Evolutionary conservation across 2,329 filamentous ascomycete genomes (phyloP).

Genomic region (Fusarium tanahbumbuense): DNA sequence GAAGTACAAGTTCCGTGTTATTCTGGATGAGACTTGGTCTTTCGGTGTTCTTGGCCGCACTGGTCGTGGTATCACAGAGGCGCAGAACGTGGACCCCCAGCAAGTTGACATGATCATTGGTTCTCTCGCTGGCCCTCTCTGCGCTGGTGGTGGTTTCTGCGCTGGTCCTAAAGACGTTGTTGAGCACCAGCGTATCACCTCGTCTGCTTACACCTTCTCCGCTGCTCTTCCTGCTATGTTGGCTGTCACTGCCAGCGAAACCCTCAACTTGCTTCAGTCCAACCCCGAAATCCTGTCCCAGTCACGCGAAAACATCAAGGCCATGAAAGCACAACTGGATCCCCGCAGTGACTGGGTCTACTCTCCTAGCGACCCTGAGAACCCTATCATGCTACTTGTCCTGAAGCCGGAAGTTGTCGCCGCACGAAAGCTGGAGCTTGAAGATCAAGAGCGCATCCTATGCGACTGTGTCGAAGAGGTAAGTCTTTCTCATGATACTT

Average conservation of each 20-base stretch:
- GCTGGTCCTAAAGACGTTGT: slow-evolving; percentile 92
- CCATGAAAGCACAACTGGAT: slow-evolving; percentile 88
- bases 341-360: slow-evolving; percentile 93
- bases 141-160: slow-evolving; percentile 95
- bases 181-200: slow-evolving; percentile 94
- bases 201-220: slow-evolving; percentile 93
- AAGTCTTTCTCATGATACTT: slow-evolving; percentile 47
- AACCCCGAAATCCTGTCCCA: slow-evolving; percentile 83
- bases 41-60: slow-evolving; percentile 94
- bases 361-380: slow-evolving; percentile 84
- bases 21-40: slow-evolving; percentile 97
- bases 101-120: slow-evolving; percentile 98
- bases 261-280: slow-evolving; percentile 84
- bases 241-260: slow-evolving; percentile 95
- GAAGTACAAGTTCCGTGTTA: slow-evolving; percentile 97
- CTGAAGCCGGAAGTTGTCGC: slow-evolving; percentile 86
- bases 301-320: slow-evolving; percentile 86
- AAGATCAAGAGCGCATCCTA: slow-evolving; percentile 86
- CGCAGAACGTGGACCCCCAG: slow-evolving; percentile 92
- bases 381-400: slow-evolving; percentile 85
- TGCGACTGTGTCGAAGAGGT: slow-evolving; percentile 98
- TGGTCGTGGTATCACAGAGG: slow-evolving; percentile 92
- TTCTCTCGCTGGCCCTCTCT: slow-evolving; percentile 88
- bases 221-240: slow-evolving; percentile 93
- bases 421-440: slow-evolving; percentile 72